Conservation (phyloP, 257 asterid genomes). For the Ilex aquifolium region DNA sequence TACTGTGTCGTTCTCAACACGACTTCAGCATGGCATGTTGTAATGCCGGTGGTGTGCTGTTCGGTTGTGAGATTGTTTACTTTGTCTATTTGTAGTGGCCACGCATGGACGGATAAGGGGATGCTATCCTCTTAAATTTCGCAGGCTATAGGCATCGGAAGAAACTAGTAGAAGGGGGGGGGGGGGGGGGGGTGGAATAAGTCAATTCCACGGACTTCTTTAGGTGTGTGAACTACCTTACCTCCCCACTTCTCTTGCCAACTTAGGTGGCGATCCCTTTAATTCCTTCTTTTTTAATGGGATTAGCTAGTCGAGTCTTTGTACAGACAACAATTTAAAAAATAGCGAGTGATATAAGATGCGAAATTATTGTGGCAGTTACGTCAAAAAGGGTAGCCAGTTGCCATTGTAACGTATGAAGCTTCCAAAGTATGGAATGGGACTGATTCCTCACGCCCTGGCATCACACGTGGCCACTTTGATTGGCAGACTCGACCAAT, state of each 20-base stretch:
- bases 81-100: too few species aligned
- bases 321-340: too few species aligned
- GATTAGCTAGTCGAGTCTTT: not conserved
- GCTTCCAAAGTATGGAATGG: slow-evolving; percentile 16
- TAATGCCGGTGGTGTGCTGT: too few species aligned
- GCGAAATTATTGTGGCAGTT: not conserved
- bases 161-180: too few species aligned
- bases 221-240: slow-evolving; percentile 6
- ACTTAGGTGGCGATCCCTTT: not conserved
- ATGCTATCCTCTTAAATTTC: too few species aligned
- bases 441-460: slow-evolving; percentile 22
- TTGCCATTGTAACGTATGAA: slow-evolving; percentile 30
- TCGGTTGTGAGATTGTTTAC: too few species aligned
- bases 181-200: too few species aligned
- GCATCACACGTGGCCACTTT: slow-evolving; percentile 33
- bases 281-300: too few species aligned
- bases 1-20: too few species aligned
- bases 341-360: not conserved
- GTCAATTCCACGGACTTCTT: not conserved
- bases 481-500: not conserved
- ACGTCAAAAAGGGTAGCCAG: not conserved
- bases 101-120: too few species aligned
- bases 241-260: not conserved
- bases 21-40: too few species aligned
- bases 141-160: too few species aligned